A percentile compares a stretch with the other conserved stretches of the same genome.
These are phyloP conservation scores for Aspergillus ruber DNA, from an alignment of 2,329 filamentous ascomycete genomes.

Conservation along the genomic window DNA sequence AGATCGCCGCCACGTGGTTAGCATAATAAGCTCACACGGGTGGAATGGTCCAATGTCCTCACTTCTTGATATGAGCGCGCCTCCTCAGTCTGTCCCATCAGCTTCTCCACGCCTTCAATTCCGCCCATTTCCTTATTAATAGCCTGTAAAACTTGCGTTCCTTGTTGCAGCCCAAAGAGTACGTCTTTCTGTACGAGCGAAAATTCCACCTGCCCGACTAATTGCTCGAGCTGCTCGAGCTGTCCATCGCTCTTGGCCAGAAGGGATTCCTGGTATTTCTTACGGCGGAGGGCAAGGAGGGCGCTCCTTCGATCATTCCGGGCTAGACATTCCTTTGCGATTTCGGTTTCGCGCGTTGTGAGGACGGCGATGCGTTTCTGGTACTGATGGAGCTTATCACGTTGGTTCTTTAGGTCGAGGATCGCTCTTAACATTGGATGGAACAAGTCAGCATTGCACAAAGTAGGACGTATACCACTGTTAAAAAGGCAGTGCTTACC, in stretches of 20 bases:
- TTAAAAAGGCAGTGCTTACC: slow-evolving; percentile 49
- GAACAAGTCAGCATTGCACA: slow-evolving; percentile 3
- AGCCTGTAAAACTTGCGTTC: slow-evolving; percentile 78
- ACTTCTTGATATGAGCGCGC: slow-evolving; percentile 87
- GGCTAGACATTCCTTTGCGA: slow-evolving; percentile 75
- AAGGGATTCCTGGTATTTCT: slow-evolving; percentile 93
- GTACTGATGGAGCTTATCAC: slow-evolving; percentile 94
- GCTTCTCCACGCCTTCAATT: slow-evolving; percentile 84
- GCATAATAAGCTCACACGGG: not conserved
- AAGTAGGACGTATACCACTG: not conserved
- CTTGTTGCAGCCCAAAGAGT: slow-evolving; percentile 84
- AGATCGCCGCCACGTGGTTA: slow-evolving; percentile 7
- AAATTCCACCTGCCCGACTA: slow-evolving; percentile 88
- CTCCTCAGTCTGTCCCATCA: slow-evolving; percentile 88
- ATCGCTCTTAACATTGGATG: slow-evolving; percentile 67
- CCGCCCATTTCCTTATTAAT: slow-evolving; percentile 97
- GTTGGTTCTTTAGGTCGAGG: slow-evolving; percentile 94
- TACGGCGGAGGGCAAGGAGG: slow-evolving; percentile 79
- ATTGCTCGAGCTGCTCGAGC: slow-evolving; percentile 84
- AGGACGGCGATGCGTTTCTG: slow-evolving; percentile 82
- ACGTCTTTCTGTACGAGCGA: slow-evolving; percentile 96
- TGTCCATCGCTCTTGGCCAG: slow-evolving; percentile 85
- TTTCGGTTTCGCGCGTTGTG: slow-evolving; percentile 78
- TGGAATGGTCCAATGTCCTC: slow-evolving; percentile 17
- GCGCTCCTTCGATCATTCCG: slow-evolving; percentile 74